Evolutionary conservation across 345 rosid species (phyloP).

Genomic region (Aquilaria sinensis): DNA sequence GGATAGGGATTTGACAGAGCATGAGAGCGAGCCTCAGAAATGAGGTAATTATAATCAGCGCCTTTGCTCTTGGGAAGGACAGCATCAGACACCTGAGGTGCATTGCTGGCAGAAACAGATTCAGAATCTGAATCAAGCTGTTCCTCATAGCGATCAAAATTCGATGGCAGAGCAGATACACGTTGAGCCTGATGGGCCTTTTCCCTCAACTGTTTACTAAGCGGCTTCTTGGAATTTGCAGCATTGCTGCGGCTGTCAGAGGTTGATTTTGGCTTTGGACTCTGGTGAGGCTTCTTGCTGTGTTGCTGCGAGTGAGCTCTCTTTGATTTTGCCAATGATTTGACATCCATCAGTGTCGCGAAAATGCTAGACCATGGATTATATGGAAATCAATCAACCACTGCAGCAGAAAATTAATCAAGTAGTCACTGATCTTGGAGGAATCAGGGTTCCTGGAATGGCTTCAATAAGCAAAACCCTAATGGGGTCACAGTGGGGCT

Average conservation of each 20-base stretch:
- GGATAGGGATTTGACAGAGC: slow-evolving; percentile 25
- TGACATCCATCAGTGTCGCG: slow-evolving; percentile 46
- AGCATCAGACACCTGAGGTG: slow-evolving; percentile 23
- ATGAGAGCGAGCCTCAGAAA: slow-evolving; percentile 70
- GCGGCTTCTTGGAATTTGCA: slow-evolving; percentile 20
- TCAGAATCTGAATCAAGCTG: slow-evolving; percentile 22
- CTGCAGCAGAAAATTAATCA: background rate
- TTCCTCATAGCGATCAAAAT: slow-evolving; percentile 73
- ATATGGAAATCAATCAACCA: background rate
- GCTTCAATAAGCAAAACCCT: too few relatives aligned
- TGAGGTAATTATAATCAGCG: slow-evolving; percentile 54
- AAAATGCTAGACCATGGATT: too few relatives aligned
- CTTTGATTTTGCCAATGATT: slow-evolving; percentile 79
- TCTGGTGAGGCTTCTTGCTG: slow-evolving; percentile 41
- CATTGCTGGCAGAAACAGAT: slow-evolving; percentile 13
- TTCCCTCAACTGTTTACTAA: slow-evolving; percentile 35
- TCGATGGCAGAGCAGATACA: slow-evolving; percentile 50
- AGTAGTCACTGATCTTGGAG: background rate
- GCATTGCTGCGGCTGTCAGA: slow-evolving; percentile 14
- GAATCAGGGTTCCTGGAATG: too few relatives aligned
- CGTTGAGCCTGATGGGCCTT: slow-evolving; percentile 25
- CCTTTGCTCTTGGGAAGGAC: slow-evolving; percentile 77
- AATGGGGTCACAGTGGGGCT: too few relatives aligned
- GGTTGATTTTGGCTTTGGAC: slow-evolving; percentile 34
- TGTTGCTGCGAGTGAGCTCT: slow-evolving; percentile 81